phyloP scores from a whole-genome alignment of 768 basidiomycete species.

The Tephrocybe rancida region DNA sequence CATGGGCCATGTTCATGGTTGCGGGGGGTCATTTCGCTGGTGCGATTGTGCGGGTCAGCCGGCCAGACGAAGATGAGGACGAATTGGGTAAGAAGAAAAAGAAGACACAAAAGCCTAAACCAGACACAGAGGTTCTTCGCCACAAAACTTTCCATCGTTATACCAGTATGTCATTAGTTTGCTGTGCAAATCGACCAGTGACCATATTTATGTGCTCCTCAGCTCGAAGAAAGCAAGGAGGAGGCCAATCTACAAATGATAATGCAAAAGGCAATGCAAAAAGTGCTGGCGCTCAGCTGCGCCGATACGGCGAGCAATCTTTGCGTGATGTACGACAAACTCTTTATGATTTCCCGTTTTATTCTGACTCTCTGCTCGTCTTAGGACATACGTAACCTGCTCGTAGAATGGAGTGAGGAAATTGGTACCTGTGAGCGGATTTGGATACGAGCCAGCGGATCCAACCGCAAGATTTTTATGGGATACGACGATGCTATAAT shows the following conservation, averaged over 20 bases:
- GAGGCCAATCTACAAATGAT: conserved; percentile 90
- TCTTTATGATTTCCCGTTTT: not conserved
- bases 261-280: conserved; percentile 91
- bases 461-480: conserved; percentile 87
- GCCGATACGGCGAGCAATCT: conserved; percentile 94
- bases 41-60: conserved; percentile 75
- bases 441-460: conserved; percentile 87
- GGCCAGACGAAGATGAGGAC: conserved; percentile 45
- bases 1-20: conserved; percentile 95
- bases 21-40: conserved; percentile 99
- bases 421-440: conserved; percentile 86
- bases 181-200: not conserved
- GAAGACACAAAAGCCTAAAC: conserved; percentile 66
- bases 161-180: conserved; percentile 69
- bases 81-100: conserved; percentile 47
- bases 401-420: conserved; percentile 87
- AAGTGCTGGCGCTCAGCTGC: conserved; percentile 91
- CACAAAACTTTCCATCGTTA: conserved; percentile 99
- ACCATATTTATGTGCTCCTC: conserved; percentile 1
- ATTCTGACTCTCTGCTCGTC: not conserved
- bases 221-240: conserved; percentile 98
- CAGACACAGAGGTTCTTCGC: conserved; percentile 78
- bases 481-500: conserved; percentile 85
- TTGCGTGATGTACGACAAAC: conserved; percentile 73
- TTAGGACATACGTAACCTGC: conserved; percentile 85